Base-by-base conservation (phyloP, 371 early-diverging fungal species). In the Rhizopus arrhizus region DNA sequence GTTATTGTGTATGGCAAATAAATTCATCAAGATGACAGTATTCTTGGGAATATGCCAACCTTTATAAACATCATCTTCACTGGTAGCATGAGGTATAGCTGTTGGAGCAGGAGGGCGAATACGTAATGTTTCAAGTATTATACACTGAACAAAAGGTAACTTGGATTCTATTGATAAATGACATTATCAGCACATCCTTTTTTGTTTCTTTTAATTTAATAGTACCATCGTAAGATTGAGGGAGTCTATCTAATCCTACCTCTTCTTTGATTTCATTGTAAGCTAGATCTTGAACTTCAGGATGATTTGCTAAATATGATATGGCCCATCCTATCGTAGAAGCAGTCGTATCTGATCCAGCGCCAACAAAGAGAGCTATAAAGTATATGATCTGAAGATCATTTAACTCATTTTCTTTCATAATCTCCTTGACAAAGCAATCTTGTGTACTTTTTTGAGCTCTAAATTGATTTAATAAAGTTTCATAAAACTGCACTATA, bases 341-440 rank as follows among this genome's bases (percentile, higher is more conserved):
- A 0, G 77, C 67, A 4, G 77, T 76, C 2, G 78, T 76, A 7
- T 81, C 81, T 3, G 78, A 81, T 7, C 81, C 80, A 36, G 77
- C 80, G 16, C 80, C 77, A 13, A 80, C 70, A 68, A 80, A 77
- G 8, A 77, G 53, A 9, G 66, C 65, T 11, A 69, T 49, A 42
- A 80, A 77, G 22, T 68, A 58, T 22, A 59, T 62, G 9, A 71
- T 66, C 41, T 78, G 75, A 22, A 70, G 34, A 33, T 78, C 76
- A 3, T 71, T 74, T 31, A 81, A 36, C 12, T 68, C 61, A 10
- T 61, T 62, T 13, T 49, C 53, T 0, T 53, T 57, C n/a, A 76
- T 47, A 8, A 81, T 59, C 12, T 74, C 72, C 32, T 69, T 77
- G 8, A 81, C 63, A 59, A 78, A 74, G 53, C 81, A 81, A 47